Evolutionary conservation across 495 filamentous ascomycete genomes (phyloP).

Genomic region (Penicillium cosmopolitanum): DNA sequence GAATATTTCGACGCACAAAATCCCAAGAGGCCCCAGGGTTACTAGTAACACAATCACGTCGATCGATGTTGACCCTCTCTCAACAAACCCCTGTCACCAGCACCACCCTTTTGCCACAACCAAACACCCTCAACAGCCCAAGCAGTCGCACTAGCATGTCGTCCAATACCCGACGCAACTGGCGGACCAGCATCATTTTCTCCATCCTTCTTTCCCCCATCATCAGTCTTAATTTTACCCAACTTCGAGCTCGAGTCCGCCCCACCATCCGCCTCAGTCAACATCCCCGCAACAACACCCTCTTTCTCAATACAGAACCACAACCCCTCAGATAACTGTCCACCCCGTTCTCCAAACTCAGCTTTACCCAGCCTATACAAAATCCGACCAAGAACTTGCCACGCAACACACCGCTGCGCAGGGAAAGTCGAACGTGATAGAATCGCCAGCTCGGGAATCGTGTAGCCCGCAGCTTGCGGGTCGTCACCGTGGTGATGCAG

Average conservation of each 20-base stretch:
- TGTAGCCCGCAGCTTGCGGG: slow-evolving; percentile 93
- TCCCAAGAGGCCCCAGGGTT: too few relatives aligned
- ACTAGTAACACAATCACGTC: slow-evolving; percentile 16
- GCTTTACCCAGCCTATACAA: slow-evolving; percentile 80
- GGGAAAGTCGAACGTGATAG: slow-evolving; percentile 81
- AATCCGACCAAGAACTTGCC: slow-evolving; percentile 85
- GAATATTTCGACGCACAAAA: too few relatives aligned
- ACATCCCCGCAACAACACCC: slow-evolving; percentile 70
- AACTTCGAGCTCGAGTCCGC: slow-evolving; percentile 15
- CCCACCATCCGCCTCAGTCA: slow-evolving; percentile 63
- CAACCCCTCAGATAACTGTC: slow-evolving; percentile 62
- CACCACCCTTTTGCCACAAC: slow-evolving; percentile 84
- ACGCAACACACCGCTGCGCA: slow-evolving; percentile 87
- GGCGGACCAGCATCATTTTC: slow-evolving; percentile 10
- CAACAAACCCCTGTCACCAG: slow-evolving; percentile 49
- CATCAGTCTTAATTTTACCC: background rate
- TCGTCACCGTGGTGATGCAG: slow-evolving; percentile 94
- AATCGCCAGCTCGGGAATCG: slow-evolving; percentile 82
- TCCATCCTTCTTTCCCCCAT: slow-evolving; percentile 24
- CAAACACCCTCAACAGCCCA: slow-evolving; percentile 92
- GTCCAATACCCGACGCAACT: slow-evolving; percentile 39
- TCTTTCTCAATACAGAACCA: slow-evolving; percentile 81
- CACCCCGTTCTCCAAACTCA: slow-evolving; percentile 70
- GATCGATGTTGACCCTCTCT: slow-evolving; percentile 42
- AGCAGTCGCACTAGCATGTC: slow-evolving; percentile 67